Evolutionary conservation across 2,329 filamentous ascomycete genomes (phyloP), one percentile per base, ranked within the genome.

Genomic region (Penicillium capsulatum): DNA sequence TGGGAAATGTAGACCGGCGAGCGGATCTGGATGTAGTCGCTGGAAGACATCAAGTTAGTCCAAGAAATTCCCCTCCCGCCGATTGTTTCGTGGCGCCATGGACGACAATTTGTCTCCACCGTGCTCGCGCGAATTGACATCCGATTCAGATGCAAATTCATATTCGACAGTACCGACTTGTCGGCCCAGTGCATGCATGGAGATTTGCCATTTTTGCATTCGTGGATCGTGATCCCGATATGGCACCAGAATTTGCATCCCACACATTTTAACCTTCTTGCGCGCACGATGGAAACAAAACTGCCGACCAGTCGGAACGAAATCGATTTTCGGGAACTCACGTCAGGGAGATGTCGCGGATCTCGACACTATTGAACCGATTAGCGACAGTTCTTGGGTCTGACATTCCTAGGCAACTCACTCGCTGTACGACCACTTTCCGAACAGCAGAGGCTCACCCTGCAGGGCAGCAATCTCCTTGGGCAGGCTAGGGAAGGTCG

Each of bases 11-110:
- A 98, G 80, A 97, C 92, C 65, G 92, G 92, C 63, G 90, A 84
- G 73, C 92, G 89, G 80, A 98, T 95, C 77, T 96, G 92, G 74
- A 98, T 92, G 82, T 98, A 98, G 74, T 98, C 92, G 80, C 92
- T 98, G 67, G 65, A 58, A 46, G 40, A 44, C 42, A 40, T 42
- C n/a, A 22, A 46, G 38, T 47, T 45, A 40, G 42, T 58, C 66
- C 52, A 67, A 63, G 53, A 58, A 38, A 49, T 45, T 39, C 45
- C 45, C 44, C 44, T 43, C 31, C 31, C 17, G 20, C 9, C 22
- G 26, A 14, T 28, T 11, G 26, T 7, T 28, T 14, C 11, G 26
- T 28, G 26, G 10, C 26, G 19, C 19, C 19, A 22, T 14, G 4
- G 6, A 11, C 11, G 26, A n/a, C 9, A 28, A 7, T 28, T 28